Evolutionary conservation across 768 basidiomycete genomes (phyloP), one percentile per base, ranked within the genome.

Genomic region (Boletellus emodensis): DNA sequence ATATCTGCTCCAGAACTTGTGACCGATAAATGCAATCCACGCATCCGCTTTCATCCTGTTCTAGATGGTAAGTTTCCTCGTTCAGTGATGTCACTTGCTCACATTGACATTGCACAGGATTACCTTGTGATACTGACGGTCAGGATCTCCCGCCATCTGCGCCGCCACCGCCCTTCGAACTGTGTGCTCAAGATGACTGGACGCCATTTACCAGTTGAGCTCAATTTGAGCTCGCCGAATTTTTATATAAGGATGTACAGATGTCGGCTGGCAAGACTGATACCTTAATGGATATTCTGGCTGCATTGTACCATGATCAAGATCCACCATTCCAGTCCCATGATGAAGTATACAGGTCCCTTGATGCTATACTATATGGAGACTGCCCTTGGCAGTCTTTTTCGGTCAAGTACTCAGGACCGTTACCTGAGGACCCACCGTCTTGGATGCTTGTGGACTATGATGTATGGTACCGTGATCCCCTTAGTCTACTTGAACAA

Each of bases 321-420:
- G 14, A 24, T 6, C 44, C 53, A 12, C 61, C 57, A 17, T 76
- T 72, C 46, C 26, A 44, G 1, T 59, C 63, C 34, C 54, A 68
- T 46, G 35, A 55, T 5, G 66, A 75, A 18, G 24, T 75, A 3
- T 66, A 71, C 32, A 26, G 37, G 0, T 62, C 59, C 0, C 74
- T 78, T 30, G 72, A 76, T 46, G 48, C 52, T 0, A 72, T 68
- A 12, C 40, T 45, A 3, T 43, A 63, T 37, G 72, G 75, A 6
- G 69, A 71, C 34, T 59, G 61, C 9, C 65, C 71, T 0, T 78
- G 75, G 74, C 41, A 67, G 10, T 61, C 55, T 0, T 70, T 76
- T 48, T 44, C 55, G 1, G 42, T 71, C 13, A 41, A 49, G 6
- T 74, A 72, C 30, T 45, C 46, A 0, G 65, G 64, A 1, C 41